Percentiles rank a stretch among this genome's conserved stretches.
phyloP scores from a whole-genome alignment of 495 filamentous ascomycete species.

The Aspergillus affinis region DNA sequence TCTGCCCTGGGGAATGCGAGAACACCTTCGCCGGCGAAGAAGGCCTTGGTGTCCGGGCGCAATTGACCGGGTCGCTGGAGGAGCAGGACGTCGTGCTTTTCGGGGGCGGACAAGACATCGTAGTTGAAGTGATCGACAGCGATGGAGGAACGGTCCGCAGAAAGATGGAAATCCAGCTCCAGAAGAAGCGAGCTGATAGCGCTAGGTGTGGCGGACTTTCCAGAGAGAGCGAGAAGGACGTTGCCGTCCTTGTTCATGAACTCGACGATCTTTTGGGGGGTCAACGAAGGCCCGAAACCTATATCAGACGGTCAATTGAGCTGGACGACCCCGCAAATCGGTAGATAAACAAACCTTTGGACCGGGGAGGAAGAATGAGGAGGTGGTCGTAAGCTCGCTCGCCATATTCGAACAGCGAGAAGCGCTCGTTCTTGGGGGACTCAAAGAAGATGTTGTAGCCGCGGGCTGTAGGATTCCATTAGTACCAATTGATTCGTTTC shows the following conservation, averaged over 20 bases:
- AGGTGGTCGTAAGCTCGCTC: constrained; percentile 89
- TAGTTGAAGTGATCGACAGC: constrained; percentile 96
- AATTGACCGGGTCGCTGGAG: constrained; percentile 61
- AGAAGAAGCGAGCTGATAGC: constrained; percentile 80
- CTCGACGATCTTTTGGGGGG: constrained; percentile 81
- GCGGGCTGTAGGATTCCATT: constrained; percentile 55
- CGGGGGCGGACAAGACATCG: constrained; percentile 69
- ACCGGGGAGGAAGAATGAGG: constrained; percentile 79
- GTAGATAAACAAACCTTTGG: constrained; percentile 65
- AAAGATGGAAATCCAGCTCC: constrained; percentile 88
- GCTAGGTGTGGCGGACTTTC: constrained; percentile 68
- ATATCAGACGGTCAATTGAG: constrained; percentile 30
- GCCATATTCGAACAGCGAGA: constrained; percentile 83
- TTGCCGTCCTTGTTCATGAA: constrained; percentile 92
- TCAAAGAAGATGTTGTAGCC: constrained; percentile 79
- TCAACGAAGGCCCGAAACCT: constrained; percentile 87
- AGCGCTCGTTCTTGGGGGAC: constrained; percentile 79
- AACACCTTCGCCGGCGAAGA: constrained; percentile 68
- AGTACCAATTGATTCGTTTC: constrained; percentile 2
- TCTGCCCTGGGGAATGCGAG: constrained; percentile 79
- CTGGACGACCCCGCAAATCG: not conserved
- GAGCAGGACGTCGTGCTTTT: constrained; percentile 87
- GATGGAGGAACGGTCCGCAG: constrained; percentile 76
- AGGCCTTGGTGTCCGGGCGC: constrained; percentile 71
- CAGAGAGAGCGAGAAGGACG: constrained; percentile 83